Conservation (phyloP, 176 grass and related monocot genomes). For the Phoenix roebelenii region DNA sequence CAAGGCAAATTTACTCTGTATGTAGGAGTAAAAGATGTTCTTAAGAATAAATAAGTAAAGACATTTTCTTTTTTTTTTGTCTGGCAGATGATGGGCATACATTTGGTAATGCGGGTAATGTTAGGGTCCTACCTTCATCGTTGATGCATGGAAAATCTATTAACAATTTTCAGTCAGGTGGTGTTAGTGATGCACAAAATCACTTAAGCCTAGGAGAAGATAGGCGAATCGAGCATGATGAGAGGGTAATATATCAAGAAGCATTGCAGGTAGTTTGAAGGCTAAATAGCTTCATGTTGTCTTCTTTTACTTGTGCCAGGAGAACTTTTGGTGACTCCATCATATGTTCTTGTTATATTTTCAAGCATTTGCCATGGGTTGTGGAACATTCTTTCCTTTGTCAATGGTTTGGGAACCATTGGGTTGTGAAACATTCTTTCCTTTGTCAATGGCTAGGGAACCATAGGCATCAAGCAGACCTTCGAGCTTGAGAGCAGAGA, state of each 20-base stretch:
- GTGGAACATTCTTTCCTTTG: too few species aligned
- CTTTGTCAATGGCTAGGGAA: too few species aligned
- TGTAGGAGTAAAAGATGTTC: neutral
- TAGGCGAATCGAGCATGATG: slow-evolving; percentile 52
- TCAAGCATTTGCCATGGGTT: too few species aligned
- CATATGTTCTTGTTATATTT: too few species aligned
- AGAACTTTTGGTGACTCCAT: too few species aligned
- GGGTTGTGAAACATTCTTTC: too few species aligned
- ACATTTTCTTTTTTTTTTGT: slow-evolving; percentile 17
- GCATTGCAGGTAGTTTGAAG: slow-evolving; percentile 67
- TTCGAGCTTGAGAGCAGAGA: too few species aligned
- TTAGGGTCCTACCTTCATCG: slow-evolving; percentile 50
- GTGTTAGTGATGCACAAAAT: slow-evolving; percentile 36
- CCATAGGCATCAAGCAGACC: too few species aligned
- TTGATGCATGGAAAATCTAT: slow-evolving; percentile 29
- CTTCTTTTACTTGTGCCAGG: too few species aligned
- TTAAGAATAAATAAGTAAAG: neutral
- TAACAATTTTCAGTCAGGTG: slow-evolving; percentile 21
- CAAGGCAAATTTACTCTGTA: neutral
- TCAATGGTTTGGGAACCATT: too few species aligned
- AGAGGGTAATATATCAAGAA: slow-evolving; percentile 83
- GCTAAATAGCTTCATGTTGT: too few species aligned
- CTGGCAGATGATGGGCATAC: slow-evolving; percentile 52
- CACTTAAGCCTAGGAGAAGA: slow-evolving; percentile 42
- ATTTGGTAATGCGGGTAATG: slow-evolving; percentile 32